Evolutionary conservation across 352 stramenopile genomes (phyloP).

Genomic region (Globisporangium middletonii): DNA sequence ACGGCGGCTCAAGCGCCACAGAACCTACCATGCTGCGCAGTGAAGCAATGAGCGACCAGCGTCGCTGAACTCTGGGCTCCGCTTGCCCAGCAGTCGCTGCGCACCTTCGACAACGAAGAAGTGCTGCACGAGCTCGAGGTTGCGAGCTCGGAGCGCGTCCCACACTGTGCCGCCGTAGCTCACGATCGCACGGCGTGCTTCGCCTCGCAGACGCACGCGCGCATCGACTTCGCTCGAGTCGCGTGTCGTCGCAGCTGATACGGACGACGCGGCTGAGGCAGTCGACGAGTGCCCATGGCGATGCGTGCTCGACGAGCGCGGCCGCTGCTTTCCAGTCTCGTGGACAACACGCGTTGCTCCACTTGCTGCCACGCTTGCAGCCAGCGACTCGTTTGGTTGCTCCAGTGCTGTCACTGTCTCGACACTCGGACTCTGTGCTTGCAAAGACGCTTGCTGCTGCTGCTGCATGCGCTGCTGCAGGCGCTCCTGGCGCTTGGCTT

Average conservation of each 20-base stretch:
- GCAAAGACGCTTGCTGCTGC: not conserved
- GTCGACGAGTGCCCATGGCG: too few relatives aligned
- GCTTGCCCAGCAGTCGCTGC: conserved; percentile 29
- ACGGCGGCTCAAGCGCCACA: not conserved
- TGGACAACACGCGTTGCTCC: conserved; percentile 1
- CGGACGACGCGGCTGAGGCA: not conserved
- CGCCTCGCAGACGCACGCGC: conserved; percentile 38
- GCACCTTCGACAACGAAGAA: conserved; percentile 64
- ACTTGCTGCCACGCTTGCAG: not conserved
- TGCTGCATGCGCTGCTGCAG: conserved; percentile 19
- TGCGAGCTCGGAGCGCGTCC: conserved; percentile 37
- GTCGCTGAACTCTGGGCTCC: conserved; percentile 36
- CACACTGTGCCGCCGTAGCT: conserved; percentile 48
- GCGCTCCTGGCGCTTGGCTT: conserved; percentile 57
- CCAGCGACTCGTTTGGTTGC: not conserved
- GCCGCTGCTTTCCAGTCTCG: not conserved
- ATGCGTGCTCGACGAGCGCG: not conserved
- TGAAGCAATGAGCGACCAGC: conserved; percentile 61
- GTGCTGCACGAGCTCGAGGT: conserved; percentile 44
- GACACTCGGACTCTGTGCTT: not conserved
- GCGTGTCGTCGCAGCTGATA: not conserved
- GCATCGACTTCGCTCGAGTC: conserved; percentile 7
- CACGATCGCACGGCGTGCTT: conserved; percentile 50
- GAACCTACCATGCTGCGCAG: conserved; percentile 46
- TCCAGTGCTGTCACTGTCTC: not conserved